A percentile compares a stretch with the other conserved stretches of the same genome.
Conservation (phyloP, 129 eudicot genomes). For the Silybum marianum region DNA sequence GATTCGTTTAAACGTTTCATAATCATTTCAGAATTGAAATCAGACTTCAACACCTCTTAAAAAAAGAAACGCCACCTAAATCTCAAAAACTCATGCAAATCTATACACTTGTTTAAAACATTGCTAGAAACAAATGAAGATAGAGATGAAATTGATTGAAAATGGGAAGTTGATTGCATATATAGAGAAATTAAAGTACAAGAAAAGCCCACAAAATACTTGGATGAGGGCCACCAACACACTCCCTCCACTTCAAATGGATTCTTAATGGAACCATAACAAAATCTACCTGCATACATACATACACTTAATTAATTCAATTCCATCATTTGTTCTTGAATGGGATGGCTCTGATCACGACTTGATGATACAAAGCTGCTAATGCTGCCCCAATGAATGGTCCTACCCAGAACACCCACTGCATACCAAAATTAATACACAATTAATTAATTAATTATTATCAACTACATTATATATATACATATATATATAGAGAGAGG, state of each 20-base stretch:
- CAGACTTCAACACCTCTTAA: too few relatives aligned
- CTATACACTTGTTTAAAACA: neutral
- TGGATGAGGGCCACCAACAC: neutral
- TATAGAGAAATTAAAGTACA: neutral
- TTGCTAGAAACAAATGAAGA: neutral
- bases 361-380: conserved; percentile 73
- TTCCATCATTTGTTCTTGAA: conserved; percentile 51
- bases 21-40: too few relatives aligned
- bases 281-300: neutral
- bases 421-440: conserved; percentile 10
- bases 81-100: too few relatives aligned
- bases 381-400: conserved; percentile 83
- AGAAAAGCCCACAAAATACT: neutral
- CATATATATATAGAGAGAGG: too few relatives aligned
- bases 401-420: conserved; percentile 95
- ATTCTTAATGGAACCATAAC: neutral
- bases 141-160: neutral
- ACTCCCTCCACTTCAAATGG: neutral
- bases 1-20: too few relatives aligned
- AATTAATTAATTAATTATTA: neutral
- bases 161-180: neutral
- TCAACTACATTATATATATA: too few relatives aligned
- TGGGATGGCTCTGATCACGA: conserved; percentile 82
- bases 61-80: too few relatives aligned
- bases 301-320: neutral